Conservation (phyloP, 208 protist genomes). For the Trypanosoma mega region DNA sequence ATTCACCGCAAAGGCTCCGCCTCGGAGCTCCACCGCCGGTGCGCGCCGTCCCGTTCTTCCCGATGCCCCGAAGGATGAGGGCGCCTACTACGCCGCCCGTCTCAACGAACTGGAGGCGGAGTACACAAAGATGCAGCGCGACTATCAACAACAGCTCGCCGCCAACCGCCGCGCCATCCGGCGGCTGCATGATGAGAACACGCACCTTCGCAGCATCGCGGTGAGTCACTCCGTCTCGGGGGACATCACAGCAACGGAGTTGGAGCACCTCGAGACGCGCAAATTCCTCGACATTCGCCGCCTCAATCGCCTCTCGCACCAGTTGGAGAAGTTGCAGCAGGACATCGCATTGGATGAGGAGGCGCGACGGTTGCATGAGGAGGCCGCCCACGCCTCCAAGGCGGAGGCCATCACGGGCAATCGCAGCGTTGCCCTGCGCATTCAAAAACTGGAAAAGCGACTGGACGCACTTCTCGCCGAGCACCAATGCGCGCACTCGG, state of each 20-base stretch:
- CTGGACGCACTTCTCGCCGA: slow-evolving; percentile 89
- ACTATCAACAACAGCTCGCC: slow-evolving; percentile 35
- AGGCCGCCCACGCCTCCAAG: background rate
- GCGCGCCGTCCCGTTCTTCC: slow-evolving; percentile 11
- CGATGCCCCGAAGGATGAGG: slow-evolving; percentile 10
- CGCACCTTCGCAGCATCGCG: slow-evolving; percentile 52
- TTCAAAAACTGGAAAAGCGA: slow-evolving; percentile 87
- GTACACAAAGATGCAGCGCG: slow-evolving; percentile 32
- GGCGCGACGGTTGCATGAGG: background rate
- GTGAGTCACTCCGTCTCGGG: slow-evolving; percentile 12
- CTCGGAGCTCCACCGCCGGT: slow-evolving; percentile 4
- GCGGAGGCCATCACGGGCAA: slow-evolving; percentile 35
- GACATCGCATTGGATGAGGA: slow-evolving; percentile 1
- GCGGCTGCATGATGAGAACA: slow-evolving; percentile 58
- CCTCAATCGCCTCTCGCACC: slow-evolving; percentile 49
- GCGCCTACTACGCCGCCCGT: slow-evolving; percentile 34
- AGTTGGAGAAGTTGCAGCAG: slow-evolving; percentile 27
- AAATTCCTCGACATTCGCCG: slow-evolving; percentile 44
- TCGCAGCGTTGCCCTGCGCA: slow-evolving; percentile 62
- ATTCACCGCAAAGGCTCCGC: background rate
- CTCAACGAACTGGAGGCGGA: slow-evolving; percentile 44
- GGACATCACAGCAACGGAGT: slow-evolving; percentile 57
- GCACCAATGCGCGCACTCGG: slow-evolving; percentile 77
- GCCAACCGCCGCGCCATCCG: slow-evolving; percentile 52
- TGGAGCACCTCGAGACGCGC: slow-evolving; percentile 43